phyloP scores from a whole-genome alignment of 2,329 filamentous ascomycete species.

The Hypomyces perniciosus region DNA sequence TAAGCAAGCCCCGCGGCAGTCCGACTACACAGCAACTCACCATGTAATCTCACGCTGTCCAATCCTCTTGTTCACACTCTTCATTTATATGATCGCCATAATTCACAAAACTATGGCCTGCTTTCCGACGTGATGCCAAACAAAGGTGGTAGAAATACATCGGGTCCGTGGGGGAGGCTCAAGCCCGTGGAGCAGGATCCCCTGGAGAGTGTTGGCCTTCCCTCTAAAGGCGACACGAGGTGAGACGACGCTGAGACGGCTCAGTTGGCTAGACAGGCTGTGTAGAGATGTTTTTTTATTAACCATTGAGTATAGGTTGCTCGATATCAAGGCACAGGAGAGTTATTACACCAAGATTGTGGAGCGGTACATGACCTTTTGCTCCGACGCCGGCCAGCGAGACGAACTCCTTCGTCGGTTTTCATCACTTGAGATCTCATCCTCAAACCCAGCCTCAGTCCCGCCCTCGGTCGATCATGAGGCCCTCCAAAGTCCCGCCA shows the following conservation, averaged over 20 bases:
- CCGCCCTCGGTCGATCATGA: slow-evolving; percentile 2
- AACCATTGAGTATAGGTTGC: slow-evolving; percentile 44
- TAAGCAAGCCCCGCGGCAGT: too few species aligned
- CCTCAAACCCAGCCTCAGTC: neutral
- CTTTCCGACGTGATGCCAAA: slow-evolving; percentile 19
- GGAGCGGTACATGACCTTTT: slow-evolving; percentile 84
- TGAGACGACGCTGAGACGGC: slow-evolving; percentile 30
- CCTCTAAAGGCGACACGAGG: slow-evolving; percentile 87
- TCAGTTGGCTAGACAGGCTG: too few species aligned
- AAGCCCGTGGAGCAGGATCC: slow-evolving; percentile 71
- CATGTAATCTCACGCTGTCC: neutral
- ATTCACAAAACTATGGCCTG: neutral
- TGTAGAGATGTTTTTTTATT: neutral
- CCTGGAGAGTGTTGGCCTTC: slow-evolving; percentile 74
- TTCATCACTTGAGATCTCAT: slow-evolving; percentile 47
- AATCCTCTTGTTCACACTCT: neutral
- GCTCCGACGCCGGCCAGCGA: slow-evolving; percentile 64
- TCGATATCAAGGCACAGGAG: slow-evolving; percentile 74
- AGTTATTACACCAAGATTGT: slow-evolving; percentile 82
- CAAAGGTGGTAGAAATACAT: slow-evolving; percentile 29
- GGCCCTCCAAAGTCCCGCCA: slow-evolving; percentile 22
- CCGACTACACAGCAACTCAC: neutral
- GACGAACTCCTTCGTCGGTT: slow-evolving; percentile 72
- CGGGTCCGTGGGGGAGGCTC: slow-evolving; percentile 62
- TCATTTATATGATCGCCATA: neutral